These are phyloP conservation scores for Globisporangium emineosum DNA, from an alignment of 352 stramenopile species.

Conservation along the genomic window DNA sequence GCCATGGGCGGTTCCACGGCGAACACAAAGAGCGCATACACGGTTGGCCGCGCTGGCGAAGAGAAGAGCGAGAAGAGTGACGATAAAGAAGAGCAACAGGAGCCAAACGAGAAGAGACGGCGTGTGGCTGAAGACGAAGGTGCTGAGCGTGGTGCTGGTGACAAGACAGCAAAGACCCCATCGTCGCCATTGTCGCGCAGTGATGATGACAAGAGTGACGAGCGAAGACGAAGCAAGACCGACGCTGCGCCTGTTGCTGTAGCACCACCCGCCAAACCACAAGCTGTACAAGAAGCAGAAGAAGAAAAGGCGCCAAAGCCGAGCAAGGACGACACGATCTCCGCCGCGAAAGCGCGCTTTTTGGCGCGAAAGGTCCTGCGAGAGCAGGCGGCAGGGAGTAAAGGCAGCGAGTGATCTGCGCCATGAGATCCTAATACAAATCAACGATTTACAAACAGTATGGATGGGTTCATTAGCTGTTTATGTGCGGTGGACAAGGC, in stretches of 20 bases:
- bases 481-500: no score
- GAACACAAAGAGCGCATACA: conserved; percentile 84
- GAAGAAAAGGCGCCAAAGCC: conserved; percentile 19
- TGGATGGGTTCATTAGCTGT: not conserved
- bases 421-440: no score
- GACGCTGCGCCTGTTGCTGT: not conserved
- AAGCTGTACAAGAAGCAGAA: not conserved
- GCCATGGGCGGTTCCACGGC: conserved; percentile 79
- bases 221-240: not conserved
- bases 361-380: conserved; percentile 79
- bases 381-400: conserved; percentile 12
- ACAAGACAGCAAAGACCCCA: not conserved
- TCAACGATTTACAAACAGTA: not conserved
- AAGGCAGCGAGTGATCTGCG: not conserved
- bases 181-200: not conserved
- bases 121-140: conserved; percentile 6
- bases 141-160: not conserved
- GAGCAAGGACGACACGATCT: conserved; percentile 76
- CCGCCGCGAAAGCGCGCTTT: conserved; percentile 75
- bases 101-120: conserved; percentile 22
- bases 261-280: conserved; percentile 3
- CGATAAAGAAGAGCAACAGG: not conserved
- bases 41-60: conserved; percentile 24
- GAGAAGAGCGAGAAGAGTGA: conserved; percentile 10
- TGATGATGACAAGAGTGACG: conserved; percentile 4